These are phyloP conservation scores for Arthrobotrys conoides DNA, from an alignment of 2,329 filamentous ascomycete species.

Conservation along the genomic window DNA sequence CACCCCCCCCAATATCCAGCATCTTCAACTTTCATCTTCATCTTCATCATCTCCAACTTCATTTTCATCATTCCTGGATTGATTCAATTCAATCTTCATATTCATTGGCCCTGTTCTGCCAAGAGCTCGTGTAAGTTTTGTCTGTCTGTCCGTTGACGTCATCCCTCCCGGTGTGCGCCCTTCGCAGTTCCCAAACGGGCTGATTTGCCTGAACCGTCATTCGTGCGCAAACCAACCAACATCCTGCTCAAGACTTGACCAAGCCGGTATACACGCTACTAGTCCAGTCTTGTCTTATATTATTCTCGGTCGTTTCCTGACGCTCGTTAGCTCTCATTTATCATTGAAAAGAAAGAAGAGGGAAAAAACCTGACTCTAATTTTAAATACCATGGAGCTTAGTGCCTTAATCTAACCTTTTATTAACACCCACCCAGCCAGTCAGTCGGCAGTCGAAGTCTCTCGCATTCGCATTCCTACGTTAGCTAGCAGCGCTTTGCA, in stretches of 20 bases:
- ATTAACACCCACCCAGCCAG: no score
- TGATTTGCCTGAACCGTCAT: slow-evolving; percentile 42
- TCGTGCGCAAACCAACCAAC: slow-evolving; percentile 36
- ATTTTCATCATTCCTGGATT: background rate
- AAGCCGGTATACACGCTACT: no score
- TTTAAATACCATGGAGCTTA: background rate
- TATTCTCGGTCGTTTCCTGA: no score
- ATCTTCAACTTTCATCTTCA: no score
- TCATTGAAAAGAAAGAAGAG: no score
- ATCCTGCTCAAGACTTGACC: slow-evolving; percentile 27
- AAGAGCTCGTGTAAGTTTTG: background rate
- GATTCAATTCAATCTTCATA: background rate
- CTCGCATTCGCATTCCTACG: background rate
- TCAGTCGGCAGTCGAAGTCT: no score
- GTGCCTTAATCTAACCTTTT: background rate
- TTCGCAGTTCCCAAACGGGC: slow-evolving; percentile 32
- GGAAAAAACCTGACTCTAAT: slow-evolving; percentile 2
- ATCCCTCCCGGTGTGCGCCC: slow-evolving; percentile 31
- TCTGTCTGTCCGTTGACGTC: slow-evolving; percentile 37
- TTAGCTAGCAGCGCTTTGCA: no score
- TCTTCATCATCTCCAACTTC: background rate
- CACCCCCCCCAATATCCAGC: no score
- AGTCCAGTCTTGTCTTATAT: no score
- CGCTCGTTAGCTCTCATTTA: background rate
- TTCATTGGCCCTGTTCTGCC: background rate